Conservation (phyloP, 2,329 filamentous ascomycete genomes). For the Ophiognomonia clavigignenti-juglandacearum region DNA sequence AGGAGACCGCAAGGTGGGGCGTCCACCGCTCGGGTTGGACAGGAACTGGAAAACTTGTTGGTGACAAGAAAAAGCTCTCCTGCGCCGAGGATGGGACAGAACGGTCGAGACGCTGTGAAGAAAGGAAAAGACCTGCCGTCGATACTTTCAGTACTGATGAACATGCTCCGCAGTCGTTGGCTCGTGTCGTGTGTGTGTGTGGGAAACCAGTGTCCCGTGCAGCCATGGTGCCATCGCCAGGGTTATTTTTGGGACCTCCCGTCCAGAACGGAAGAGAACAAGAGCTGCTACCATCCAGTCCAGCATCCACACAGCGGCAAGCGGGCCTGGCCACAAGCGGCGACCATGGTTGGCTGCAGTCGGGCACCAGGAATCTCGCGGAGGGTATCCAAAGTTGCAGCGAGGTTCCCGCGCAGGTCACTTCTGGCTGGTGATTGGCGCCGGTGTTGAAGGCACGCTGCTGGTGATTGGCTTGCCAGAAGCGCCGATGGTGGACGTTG, state of each 20-base stretch:
- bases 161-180: constrained; percentile 12
- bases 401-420: constrained; percentile 4
- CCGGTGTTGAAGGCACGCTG: not conserved
- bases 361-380: constrained; percentile 11
- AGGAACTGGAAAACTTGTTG: constrained; percentile 4
- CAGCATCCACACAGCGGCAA: constrained; percentile 21
- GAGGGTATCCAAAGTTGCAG: constrained; percentile 9
- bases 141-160: no score
- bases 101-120: not conserved
- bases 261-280: constrained; percentile 12
- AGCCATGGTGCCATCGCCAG: constrained; percentile 12
- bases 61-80: constrained; percentile 2
- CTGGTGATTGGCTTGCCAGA: constrained; percentile 11
- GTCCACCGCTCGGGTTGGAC: not conserved
- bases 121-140: not conserved
- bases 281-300: no score
- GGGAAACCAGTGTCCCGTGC: constrained; percentile 2
- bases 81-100: not conserved
- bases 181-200: constrained; percentile 8
- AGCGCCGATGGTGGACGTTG: constrained; percentile 14
- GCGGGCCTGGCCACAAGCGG: constrained; percentile 22
- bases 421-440: constrained; percentile 14
- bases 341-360: constrained; percentile 26
- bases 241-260: constrained; percentile 24
- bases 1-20: constrained; percentile 8